Percentiles rank a stretch among this genome's conserved stretches.
Conservation (phyloP, 2,329 filamentous ascomycete genomes). For the Penicillium sp. region DNA sequence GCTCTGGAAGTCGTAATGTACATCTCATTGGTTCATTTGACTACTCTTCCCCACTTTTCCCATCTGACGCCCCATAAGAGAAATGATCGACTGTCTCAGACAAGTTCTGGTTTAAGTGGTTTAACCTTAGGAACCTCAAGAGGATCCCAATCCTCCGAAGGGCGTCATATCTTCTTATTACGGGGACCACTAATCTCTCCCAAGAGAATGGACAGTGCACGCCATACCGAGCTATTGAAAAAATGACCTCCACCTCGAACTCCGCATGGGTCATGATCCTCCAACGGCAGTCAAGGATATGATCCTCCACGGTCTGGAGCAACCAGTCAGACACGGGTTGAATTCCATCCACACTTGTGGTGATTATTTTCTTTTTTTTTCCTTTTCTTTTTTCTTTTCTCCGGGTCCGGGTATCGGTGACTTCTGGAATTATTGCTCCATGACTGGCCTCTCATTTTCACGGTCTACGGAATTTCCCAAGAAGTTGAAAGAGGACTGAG, state of each 20-base stretch:
- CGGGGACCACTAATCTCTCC: not conserved
- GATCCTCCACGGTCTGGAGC: slow-evolving; percentile 16
- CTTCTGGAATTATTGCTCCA: not conserved
- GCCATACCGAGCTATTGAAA: slow-evolving; percentile 11
- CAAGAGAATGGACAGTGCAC: slow-evolving; percentile 3
- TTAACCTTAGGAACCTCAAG: slow-evolving; percentile 1
- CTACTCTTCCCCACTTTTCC: not conserved
- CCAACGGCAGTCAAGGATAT: slow-evolving; percentile 11
- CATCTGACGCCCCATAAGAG: not conserved
- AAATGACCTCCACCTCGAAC: not conserved
- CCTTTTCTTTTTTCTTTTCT: not conserved
- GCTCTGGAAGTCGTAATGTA: not conserved
- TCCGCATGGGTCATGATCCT: slow-evolving; percentile 5
- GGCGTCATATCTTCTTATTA: not conserved
- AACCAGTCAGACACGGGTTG: slow-evolving; percentile 5
- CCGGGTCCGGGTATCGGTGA: slow-evolving; percentile 1
- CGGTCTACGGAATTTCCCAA: not conserved
- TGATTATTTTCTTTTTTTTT: not conserved
- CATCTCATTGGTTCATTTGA: not conserved
- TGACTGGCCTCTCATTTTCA: not conserved
- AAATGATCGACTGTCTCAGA: slow-evolving; percentile 1
- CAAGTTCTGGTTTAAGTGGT: not conserved
- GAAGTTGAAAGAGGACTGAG: slow-evolving; percentile 3
- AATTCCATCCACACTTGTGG: not conserved
- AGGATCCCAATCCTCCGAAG: not conserved